Base-by-base conservation (phyloP, 2,329 filamentous ascomycete genomes). In the Chaetomium globosum region DNA sequence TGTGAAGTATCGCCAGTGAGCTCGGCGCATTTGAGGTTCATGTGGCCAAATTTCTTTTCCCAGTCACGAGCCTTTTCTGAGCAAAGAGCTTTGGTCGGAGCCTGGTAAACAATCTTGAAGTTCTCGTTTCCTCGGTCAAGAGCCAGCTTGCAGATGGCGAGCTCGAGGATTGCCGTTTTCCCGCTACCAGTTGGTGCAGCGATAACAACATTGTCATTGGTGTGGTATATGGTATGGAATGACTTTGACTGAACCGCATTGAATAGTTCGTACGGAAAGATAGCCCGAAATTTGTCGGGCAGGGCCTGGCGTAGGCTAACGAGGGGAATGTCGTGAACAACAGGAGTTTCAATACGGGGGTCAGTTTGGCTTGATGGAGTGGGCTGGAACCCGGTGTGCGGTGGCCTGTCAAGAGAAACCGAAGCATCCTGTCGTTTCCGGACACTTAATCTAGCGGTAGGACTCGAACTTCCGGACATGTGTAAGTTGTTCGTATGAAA, bases 171-270 rank as follows among this genome's bases (percentile, higher is more conserved):
- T 0, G 83, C 90, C 0, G 92, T 96, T 75, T 96, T 96, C 2
- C 92, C 92, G 74, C 91, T 93, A 9, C 92, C 91, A 0, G 92
- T 96, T 0, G 92, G 92, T 8, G 92, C 89, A 1, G 91, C 89
- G 16, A 96, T 81, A 0, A 95, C 90, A 16, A 95, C 81, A 68
- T 96, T 96, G 74, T 92, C 84, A 69, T 88, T 84, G 0, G 85
- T 85, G 6, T 82, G 78, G 74, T 91, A 94, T 0, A 91, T 82
- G 0, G 81, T 75, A 0, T 82, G 74, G 70, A 94, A 95, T 71
- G 89, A 92, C 73, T 89, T 92, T 0, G 92, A 95, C 72, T 96
- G 92, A 0, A 94, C 84, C 7, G 89, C 90, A 74, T 96, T 96
- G 79, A 96, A 92, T 0, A 89, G 76, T 1, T 87, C 83, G 69